These are phyloP conservation scores for Rhizophora mangle DNA, from an alignment of 345 rosid genomes.

Conservation along the genomic window DNA sequence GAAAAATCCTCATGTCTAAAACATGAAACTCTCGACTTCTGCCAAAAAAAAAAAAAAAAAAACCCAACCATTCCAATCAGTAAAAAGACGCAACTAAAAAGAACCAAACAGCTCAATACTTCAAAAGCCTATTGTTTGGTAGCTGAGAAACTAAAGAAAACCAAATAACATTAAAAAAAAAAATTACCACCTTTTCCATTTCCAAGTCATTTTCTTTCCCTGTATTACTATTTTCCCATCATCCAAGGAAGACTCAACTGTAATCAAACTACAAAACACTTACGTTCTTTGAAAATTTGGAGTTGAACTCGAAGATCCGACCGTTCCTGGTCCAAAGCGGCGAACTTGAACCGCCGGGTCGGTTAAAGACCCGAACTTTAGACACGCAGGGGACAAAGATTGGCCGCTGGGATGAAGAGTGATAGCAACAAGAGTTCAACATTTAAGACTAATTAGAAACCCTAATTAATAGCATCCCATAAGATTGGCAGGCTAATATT, in stretches of 20 bases:
- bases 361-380: slow-evolving; percentile 43
- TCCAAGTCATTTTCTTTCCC: neutral
- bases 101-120: neutral
- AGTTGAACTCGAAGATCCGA: slow-evolving; percentile 40
- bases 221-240: neutral
- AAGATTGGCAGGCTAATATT: neutral
- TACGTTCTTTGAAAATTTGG: slow-evolving; percentile 48
- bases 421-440: slow-evolving; percentile 78
- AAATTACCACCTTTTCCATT: neutral
- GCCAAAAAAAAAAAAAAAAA: slow-evolving; percentile 21
- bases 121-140: neutral
- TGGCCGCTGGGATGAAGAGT: slow-evolving; percentile 50
- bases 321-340: slow-evolving; percentile 38
- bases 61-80: too few relatives aligned
- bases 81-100: neutral
- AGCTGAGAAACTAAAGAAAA: neutral
- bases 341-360: slow-evolving; percentile 29
- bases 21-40: slow-evolving; percentile 80
- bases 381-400: slow-evolving; percentile 42
- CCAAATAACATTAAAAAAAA: neutral
- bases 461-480: slow-evolving; percentile 25
- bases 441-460: slow-evolving; percentile 37
- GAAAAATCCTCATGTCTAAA: slow-evolving; percentile 63
- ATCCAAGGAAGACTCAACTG: slow-evolving; percentile 13
- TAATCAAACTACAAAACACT: slow-evolving; percentile 17